A percentile compares a stretch with the other conserved stretches of the same genome.
Evolutionary conservation across 305 asterid species (phyloP).

Genomic region (Solanum hybrid): DNA sequence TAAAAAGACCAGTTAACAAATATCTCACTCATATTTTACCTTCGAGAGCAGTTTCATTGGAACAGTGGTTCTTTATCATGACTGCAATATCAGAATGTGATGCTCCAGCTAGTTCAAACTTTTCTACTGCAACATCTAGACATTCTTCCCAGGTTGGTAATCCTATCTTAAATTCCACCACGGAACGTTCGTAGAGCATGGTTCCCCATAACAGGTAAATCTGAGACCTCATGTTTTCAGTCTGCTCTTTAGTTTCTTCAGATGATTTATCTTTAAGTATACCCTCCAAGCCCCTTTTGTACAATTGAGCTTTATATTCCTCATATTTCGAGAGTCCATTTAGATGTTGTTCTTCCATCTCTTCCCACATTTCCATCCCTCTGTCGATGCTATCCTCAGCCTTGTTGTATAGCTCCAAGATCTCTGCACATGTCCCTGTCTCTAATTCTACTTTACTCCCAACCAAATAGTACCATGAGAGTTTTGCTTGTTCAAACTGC

Average conservation of each 20-base stretch:
- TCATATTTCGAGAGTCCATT: slow-evolving; percentile 66
- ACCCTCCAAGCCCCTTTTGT: slow-evolving; percentile 55
- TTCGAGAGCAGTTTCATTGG: slow-evolving; percentile 83
- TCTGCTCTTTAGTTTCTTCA: slow-evolving; percentile 62
- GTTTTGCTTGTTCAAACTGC: slow-evolving; percentile 86
- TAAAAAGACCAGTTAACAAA: neutral
- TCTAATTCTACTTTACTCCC: slow-evolving; percentile 54
- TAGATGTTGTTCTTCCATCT: slow-evolving; percentile 78
- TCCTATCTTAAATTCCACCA: slow-evolving; percentile 71
- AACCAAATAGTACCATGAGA: slow-evolving; percentile 57
- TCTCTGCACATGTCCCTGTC: slow-evolving; percentile 44
- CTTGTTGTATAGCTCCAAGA: slow-evolving; percentile 70
- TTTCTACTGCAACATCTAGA: slow-evolving; percentile 78
- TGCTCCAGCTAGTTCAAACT: slow-evolving; percentile 85
- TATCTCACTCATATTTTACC: slow-evolving; percentile 28
- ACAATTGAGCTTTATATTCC: slow-evolving; percentile 47
- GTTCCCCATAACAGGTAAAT: slow-evolving; percentile 84
- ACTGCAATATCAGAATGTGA: slow-evolving; percentile 76
- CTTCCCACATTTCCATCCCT: slow-evolving; percentile 91
- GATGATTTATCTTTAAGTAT: slow-evolving; percentile 43
- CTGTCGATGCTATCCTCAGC: slow-evolving; percentile 89
- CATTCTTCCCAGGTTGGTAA: slow-evolving; percentile 93
- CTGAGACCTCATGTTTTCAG: slow-evolving; percentile 65
- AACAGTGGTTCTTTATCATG: slow-evolving; percentile 90
- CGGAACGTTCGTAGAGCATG: slow-evolving; percentile 85